phyloP scores from a whole-genome alignment of 139 green algal species.

The Micromonas pusilla region DNA sequence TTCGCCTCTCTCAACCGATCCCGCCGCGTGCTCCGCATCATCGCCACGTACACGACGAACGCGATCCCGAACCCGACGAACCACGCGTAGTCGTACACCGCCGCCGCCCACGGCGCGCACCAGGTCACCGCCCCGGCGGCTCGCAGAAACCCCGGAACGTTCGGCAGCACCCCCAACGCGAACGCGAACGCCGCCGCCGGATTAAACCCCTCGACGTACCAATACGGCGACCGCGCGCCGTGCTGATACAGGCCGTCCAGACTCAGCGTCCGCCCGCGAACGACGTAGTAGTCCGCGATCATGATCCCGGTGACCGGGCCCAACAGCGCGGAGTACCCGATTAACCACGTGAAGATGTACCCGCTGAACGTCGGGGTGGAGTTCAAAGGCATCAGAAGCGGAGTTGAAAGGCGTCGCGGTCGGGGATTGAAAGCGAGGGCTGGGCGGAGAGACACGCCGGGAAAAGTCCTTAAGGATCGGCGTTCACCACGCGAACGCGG shows the following conservation, averaged over 20 bases:
- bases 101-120: neutral
- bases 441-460: too few species aligned
- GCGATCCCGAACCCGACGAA: conserved; percentile 56
- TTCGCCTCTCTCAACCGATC: too few species aligned
- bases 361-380: too few species aligned
- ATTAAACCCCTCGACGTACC: conserved; percentile 57
- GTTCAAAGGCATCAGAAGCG: too few species aligned
- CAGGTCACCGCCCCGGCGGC: conserved; percentile 23
- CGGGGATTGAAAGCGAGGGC: too few species aligned
- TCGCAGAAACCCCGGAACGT: conserved; percentile 52
- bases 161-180: conserved; percentile 43
- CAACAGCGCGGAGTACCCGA: conserved; percentile 62
- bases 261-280: conserved; percentile 47
- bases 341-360: conserved; percentile 70
- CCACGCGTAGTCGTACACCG: conserved; percentile 57
- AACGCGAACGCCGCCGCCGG: conserved; percentile 37
- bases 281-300: conserved; percentile 62
- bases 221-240: conserved; percentile 41
- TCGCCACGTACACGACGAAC: conserved; percentile 37
- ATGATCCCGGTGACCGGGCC: conserved; percentile 51
- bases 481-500: too few species aligned
- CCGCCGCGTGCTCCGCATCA: conserved; percentile 4
- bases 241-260: conserved; percentile 53
- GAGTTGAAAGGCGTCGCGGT: too few species aligned
- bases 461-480: too few species aligned